Base-by-base conservation (phyloP, 2,329 filamentous ascomycete species). In the Cladosporium sp. region DNA sequence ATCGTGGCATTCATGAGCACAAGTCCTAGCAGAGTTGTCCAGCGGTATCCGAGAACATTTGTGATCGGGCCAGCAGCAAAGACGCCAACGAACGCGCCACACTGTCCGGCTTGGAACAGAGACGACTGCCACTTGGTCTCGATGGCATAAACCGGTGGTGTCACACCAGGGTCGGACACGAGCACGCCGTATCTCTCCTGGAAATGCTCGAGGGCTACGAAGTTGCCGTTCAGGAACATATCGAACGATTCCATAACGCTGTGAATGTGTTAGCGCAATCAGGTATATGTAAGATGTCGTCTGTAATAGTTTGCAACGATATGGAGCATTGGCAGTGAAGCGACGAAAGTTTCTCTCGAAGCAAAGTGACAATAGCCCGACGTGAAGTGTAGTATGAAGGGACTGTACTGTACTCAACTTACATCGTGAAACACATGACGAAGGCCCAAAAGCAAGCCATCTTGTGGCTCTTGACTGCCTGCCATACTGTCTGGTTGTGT, bases 191-290 rank as follows among this genome's bases (percentile, higher is more conserved):
- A 84, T 4, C 72, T 62, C 0, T 74, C 1, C 47, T 66, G 70
- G 70, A 84, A 84, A 28, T 62, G 50, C 19, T 69, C 48, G 8
- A 78, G 72, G 56, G 82, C 80, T 32, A 84, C 71, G 68, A 84
- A 84, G 55, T 80, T 77, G 47, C 79, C 78, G 67, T 79, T 83
- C 20, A 84, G 70, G 74, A 84, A 84, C 61, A 84, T 78, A 68
- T 76, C 77, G 74, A 82, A 85, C 3, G 81, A 79, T 66, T 84
- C 82, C 82, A 84, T 84, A 60, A 83, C 80, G 80, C 62, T 44
- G 39, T 10, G n/a, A 24, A 39, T 12, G 8, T 3, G 28, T 50
- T 15, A 50, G 47, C 13, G 8, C n/a, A 17, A 35, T 7, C n/a
- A n/a, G n/a, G n/a, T n/a, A n/a, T n/a, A n/a, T n/a, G n/a, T n/a